Percentiles rank a stretch among this genome's conserved stretches.
These are phyloP conservation scores for Bombardia bombarda DNA, from an alignment of 495 filamentous ascomycete genomes.

Conservation along the genomic window DNA sequence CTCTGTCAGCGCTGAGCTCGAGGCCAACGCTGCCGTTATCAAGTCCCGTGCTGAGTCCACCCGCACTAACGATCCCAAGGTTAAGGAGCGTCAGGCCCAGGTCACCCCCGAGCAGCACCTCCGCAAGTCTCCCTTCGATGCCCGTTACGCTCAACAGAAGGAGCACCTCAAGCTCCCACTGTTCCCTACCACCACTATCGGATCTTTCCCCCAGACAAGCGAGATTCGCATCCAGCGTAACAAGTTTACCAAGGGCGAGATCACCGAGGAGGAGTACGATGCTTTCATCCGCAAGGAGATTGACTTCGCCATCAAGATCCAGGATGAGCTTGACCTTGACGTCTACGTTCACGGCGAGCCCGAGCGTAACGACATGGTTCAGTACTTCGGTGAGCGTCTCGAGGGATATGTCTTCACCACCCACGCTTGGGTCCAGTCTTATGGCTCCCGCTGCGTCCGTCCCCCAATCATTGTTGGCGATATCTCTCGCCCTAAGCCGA, in stretches of 20 bases:
- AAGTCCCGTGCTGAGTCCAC: slow-evolving; percentile 80
- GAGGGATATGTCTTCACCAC: slow-evolving; percentile 98
- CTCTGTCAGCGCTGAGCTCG: slow-evolving; percentile 73
- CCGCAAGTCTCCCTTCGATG: slow-evolving; percentile 80
- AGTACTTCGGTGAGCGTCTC: slow-evolving; percentile 98
- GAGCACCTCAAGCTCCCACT: slow-evolving; percentile 81
- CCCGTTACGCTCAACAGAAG: slow-evolving; percentile 77
- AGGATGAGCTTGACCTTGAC: slow-evolving; percentile 90
- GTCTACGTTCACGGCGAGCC: slow-evolving; percentile 98
- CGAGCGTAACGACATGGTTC: slow-evolving; percentile 99
- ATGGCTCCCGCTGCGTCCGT: slow-evolving; percentile 95
- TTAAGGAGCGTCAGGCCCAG: slow-evolving; percentile 88
- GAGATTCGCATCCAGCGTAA: slow-evolving; percentile 93
- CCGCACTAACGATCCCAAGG: slow-evolving; percentile 91
- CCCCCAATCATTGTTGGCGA: slow-evolving; percentile 98
- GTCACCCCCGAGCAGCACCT: slow-evolving; percentile 80
- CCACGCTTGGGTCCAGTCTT: slow-evolving; percentile 96
- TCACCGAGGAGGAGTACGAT: slow-evolving; percentile 85
- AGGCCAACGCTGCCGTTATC: slow-evolving; percentile 89
- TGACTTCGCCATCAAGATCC: slow-evolving; percentile 81
- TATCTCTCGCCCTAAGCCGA: slow-evolving; percentile 87
- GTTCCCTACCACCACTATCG: slow-evolving; percentile 98
- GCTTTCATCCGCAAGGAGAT: slow-evolving; percentile 99
- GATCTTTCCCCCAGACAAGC: slow-evolving; percentile 98
- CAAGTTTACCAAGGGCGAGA: slow-evolving; percentile 97